Evolutionary conservation across 805 yeast species (phyloP).

Genomic region (Yueomyces sinensis): DNA sequence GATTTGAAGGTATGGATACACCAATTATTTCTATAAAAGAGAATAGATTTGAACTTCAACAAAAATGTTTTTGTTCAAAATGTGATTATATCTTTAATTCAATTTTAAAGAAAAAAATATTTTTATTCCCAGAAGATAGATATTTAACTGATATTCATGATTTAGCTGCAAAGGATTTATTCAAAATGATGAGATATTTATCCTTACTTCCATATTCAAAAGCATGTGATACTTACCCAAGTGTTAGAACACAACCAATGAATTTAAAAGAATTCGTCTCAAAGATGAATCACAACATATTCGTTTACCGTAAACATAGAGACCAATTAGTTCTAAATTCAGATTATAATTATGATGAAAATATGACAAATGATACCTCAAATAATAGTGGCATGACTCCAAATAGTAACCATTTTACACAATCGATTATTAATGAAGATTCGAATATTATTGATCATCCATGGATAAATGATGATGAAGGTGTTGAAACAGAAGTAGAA

Average conservation of each 20-base stretch:
- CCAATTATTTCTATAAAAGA: constrained; percentile 21
- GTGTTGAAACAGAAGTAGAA: neutral
- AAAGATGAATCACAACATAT: constrained; percentile 15
- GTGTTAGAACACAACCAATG: constrained; percentile 31
- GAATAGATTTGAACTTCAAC: constrained; percentile 17
- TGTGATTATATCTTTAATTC: constrained; percentile 21
- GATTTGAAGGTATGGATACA: constrained; percentile 24
- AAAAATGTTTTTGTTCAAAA: constrained; percentile 19
- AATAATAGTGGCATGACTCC: no score
- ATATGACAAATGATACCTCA: neutral
- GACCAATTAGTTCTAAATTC: constrained; percentile 8
- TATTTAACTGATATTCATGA: constrained; percentile 15
- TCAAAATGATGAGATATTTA: constrained; percentile 24
- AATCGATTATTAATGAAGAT: no score
- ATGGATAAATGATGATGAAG: neutral
- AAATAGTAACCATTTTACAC: no score
- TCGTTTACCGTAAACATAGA: constrained; percentile 13
- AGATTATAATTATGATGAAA: neutral
- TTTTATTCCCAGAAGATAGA: constrained; percentile 20
- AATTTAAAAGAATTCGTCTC: constrained; percentile 19
- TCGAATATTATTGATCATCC: no score
- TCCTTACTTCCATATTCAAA: constrained; percentile 30
- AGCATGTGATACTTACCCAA: constrained; percentile 30
- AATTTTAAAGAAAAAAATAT: constrained; percentile 24
- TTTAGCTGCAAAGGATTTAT: constrained; percentile 25